Base-by-base conservation (phyloP, 805 yeast genomes). In the Lipomyces lipofer region DNA sequence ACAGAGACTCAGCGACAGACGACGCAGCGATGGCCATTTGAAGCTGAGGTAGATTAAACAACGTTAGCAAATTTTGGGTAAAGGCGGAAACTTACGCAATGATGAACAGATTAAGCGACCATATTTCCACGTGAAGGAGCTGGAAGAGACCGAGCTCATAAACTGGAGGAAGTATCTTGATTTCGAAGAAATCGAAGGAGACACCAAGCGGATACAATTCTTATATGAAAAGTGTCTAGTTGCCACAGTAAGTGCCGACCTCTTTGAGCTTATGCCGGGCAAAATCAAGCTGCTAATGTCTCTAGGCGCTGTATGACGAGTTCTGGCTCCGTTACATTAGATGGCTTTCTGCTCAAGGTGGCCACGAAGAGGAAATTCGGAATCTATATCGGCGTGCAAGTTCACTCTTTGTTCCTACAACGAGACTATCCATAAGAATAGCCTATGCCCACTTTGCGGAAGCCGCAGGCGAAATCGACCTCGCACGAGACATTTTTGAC, bases 141-240 rank as follows among this genome's bases (percentile, higher is more conserved):
- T 83, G 1, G 67, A 77, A 0, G 64, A 68, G 3, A 77, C 76
- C 12, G 81, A 79, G 17, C 58, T 75, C 2, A 64, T 66, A 1
- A 72, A 72, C 36, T 92, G 97, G 96, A 54, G 72, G 0, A 66
- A 70, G 1, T 94, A 91, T 66, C 66, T 89, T 10, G 76, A 78
- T 19, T 79, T 73, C 64, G 85, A 82, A 49, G 77, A 79, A 21
- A 42, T 58, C 1, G 68, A 69, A 42, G 68, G 65, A 10, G 63
- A 54, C 21, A 32, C 54, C 7, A 58, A 58, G 2, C 63, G 71
- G 21, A 72, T 79, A 0, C 67, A 69, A 6, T 70, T 77, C 6
- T 64, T 87, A 1, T 91, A 85, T 68, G 92, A 87, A 66, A 75
- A 97, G 52, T 81, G 88, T 15, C 70, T 92, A 9, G 72, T 87